Percentiles rank a stretch among this genome's conserved stretches.
Evolutionary conservation across 2,329 filamentous ascomycete genomes (phyloP).

Genomic region (Exophiala mesophila): DNA sequence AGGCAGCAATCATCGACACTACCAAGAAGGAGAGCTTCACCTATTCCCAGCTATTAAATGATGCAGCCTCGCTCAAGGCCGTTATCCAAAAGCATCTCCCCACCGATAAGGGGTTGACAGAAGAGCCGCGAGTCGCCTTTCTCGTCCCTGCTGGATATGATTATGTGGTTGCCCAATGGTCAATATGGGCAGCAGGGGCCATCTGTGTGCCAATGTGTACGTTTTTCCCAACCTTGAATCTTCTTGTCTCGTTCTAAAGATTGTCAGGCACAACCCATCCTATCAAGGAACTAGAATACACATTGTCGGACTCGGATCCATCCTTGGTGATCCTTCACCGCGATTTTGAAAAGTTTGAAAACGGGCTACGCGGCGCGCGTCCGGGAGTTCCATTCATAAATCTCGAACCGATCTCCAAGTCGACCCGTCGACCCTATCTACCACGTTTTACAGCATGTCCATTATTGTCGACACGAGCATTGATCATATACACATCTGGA

Average conservation of each 20-base stretch:
- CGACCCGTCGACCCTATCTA: constrained; percentile 19
- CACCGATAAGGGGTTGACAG: constrained; percentile 27
- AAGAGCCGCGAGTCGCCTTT: constrained; percentile 62
- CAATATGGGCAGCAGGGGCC: constrained; percentile 42
- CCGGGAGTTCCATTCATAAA: constrained; percentile 31
- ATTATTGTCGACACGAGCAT: constrained; percentile 33
- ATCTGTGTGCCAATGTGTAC: constrained; percentile 41
- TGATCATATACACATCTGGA: constrained; percentile 29
- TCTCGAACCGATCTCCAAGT: constrained; percentile 28
- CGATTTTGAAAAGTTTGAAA: constrained; percentile 33
- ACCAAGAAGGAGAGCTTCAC: constrained; percentile 38
- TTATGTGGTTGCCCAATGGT: constrained; percentile 73
- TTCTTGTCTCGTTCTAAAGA: constrained; percentile 9
- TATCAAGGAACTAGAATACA: constrained; percentile 39
- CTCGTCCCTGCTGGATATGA: constrained; percentile 95
- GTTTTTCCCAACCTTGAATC: background rate
- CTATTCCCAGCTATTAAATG: constrained; percentile 37
- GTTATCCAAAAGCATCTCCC: constrained; percentile 32
- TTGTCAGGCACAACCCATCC: constrained; percentile 38
- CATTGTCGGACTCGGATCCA: constrained; percentile 39
- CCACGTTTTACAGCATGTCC: constrained; percentile 39
- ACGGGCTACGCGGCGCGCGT: constrained; percentile 30
- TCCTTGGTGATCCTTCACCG: constrained; percentile 40
- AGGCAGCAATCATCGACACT: constrained; percentile 37
- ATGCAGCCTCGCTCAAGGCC: constrained; percentile 35